Evolutionary conservation across 306 rosid species (phyloP), one percentile per base, ranked within the genome.

Genomic region (Ochetophila trinervis): DNA sequence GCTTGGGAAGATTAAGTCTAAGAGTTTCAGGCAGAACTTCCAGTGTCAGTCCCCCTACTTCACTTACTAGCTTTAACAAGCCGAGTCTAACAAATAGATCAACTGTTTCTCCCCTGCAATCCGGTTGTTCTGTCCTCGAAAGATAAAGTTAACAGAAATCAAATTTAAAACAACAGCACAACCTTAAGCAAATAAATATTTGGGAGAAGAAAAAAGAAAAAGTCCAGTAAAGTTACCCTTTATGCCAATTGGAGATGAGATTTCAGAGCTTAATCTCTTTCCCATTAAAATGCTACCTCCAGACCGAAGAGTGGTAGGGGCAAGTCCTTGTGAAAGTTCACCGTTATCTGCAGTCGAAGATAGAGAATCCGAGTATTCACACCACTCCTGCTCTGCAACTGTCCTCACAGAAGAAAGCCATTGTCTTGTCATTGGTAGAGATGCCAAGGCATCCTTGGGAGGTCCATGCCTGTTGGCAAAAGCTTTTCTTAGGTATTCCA

Each of bases 21-120:
- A 78, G 68, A 40, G 82, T 68, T 70, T 78, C 82, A 3, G 82
- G 82, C 60, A 73, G 36, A 63, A 68, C 40, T 57, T 78, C 78
- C 23, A 24, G 27, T 45, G 58, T 64, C 54, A 68, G 63, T 18
- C 82, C 82, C 22, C 32, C 56, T 49, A 73, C 58, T 59, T 63
- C 75, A 52, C 45, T 67, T 7, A 78, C 82, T n/a, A 78, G 77
- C 75, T 78, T 78, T 42, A 78, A 66, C 71, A 78, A 63, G 17
- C 82, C 82, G 40, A 78, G 59, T 65, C 82, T 68, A 50, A 78
- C 22, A 36, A 68, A 72, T 53, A 78, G 52, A 73, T 78, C 82
- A 68, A 68, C 53, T 14, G 67, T 59, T 30, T 78, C 78, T 5
- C 82, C 82, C 57, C 48, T 51, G 53, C 82, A 78, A 32, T 72